Percentiles rank a stretch among this genome's conserved stretches.
These are phyloP conservation scores for Takakia lepidozioides DNA, from an alignment of 225 moss, liverwort and hornwort species.

Conservation along the genomic window DNA sequence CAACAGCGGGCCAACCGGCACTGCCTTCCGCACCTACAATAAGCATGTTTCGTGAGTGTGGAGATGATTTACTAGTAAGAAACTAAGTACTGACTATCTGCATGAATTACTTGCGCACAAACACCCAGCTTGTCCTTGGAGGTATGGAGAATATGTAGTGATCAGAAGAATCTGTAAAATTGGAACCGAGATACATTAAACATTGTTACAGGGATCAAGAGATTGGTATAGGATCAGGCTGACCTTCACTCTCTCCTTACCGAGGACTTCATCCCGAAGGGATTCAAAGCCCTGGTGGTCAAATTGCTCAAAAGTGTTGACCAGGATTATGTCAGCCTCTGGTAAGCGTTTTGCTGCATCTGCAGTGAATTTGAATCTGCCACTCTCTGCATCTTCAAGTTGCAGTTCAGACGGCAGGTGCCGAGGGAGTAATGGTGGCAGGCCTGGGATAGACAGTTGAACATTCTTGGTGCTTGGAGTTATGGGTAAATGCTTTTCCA, in stretches of 20 bases:
- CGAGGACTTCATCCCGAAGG: constrained; percentile 5
- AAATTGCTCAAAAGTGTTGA: constrained; percentile 31
- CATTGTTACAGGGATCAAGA: not conserved
- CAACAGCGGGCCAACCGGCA: too few species aligned
- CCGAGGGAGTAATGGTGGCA: constrained; percentile 9
- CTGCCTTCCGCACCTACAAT: too few species aligned
- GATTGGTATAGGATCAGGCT: too few species aligned
- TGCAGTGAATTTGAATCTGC: constrained; percentile 7
- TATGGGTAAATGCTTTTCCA: constrained; percentile 24
- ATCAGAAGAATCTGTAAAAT: too few species aligned
- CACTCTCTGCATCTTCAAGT: not conserved
- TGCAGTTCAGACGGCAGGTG: constrained; percentile 19
- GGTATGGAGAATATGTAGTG: too few species aligned
- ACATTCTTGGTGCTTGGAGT: constrained; percentile 12
- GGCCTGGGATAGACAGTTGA: constrained; percentile 16
- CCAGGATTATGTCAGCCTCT: constrained; percentile 21
- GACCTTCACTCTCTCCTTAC: constrained; percentile 2
- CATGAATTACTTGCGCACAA: too few species aligned
- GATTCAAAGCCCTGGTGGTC: constrained; percentile 15
- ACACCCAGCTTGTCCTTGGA: too few species aligned
- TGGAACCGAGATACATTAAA: too few species aligned
- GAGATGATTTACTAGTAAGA: constrained; percentile 1
- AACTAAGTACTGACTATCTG: constrained; percentile 15
- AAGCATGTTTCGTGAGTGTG: not conserved
- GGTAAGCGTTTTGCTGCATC: constrained; percentile 8